Evolutionary conservation across 805 yeast species (phyloP).

Genomic region (Lipomyces sp.): DNA sequence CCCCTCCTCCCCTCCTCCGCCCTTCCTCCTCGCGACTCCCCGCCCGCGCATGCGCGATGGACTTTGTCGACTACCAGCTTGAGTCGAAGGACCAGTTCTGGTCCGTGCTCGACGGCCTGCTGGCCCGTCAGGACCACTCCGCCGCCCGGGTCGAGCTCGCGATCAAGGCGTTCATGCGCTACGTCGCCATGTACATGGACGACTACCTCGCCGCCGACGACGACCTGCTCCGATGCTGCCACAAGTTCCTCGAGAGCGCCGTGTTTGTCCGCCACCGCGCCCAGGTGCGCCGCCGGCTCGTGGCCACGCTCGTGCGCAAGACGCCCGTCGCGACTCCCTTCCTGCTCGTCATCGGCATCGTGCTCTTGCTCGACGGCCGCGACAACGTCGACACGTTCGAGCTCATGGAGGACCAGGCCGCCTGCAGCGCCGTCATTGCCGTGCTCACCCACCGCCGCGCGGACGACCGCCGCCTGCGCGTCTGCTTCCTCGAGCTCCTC

Average conservation of each 20-base stretch:
- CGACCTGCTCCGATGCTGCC: slow-evolving; percentile 44
- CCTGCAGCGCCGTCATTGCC: slow-evolving; percentile 47
- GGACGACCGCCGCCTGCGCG: slow-evolving; percentile 37
- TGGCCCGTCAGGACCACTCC: slow-evolving; percentile 46
- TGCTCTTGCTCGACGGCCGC: slow-evolving; percentile 47
- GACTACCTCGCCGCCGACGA: slow-evolving; percentile 36
- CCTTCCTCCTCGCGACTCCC: not conserved
- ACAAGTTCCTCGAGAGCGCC: slow-evolving; percentile 47
- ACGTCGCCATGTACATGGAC: slow-evolving; percentile 33
- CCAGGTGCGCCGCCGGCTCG: slow-evolving; percentile 40
- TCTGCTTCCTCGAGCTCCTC: slow-evolving; percentile 50
- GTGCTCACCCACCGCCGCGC: slow-evolving; percentile 38
- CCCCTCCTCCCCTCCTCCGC: not conserved
- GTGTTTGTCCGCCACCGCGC: slow-evolving; percentile 55
- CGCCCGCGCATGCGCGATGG: slow-evolving; percentile 27
- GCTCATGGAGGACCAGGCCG: slow-evolving; percentile 51
- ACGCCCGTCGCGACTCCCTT: slow-evolving; percentile 29
- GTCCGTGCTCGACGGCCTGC: slow-evolving; percentile 52
- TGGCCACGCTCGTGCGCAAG: slow-evolving; percentile 36
- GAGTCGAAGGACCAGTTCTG: slow-evolving; percentile 37
- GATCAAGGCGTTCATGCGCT: slow-evolving; percentile 32
- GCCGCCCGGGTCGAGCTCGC: slow-evolving; percentile 34
- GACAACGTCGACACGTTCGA: slow-evolving; percentile 44
- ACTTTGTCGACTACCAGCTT: slow-evolving; percentile 33
- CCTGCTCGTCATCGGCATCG: slow-evolving; percentile 45